Base-by-base conservation (phyloP, 139 green algal genomes). In the Limnomonas spitsbergensis region DNA sequence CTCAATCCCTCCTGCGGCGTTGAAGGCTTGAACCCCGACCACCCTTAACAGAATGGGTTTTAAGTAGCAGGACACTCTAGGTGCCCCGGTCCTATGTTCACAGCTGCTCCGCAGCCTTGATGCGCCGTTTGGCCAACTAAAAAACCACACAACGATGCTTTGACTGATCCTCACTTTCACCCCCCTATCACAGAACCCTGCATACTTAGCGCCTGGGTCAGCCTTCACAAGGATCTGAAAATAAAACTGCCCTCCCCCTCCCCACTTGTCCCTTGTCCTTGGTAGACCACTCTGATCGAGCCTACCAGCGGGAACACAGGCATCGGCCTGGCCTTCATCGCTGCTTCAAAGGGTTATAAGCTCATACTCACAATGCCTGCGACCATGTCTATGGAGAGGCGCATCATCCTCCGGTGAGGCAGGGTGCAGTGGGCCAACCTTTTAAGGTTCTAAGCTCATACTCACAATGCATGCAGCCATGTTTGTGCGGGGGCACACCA, bases 341-440 rank as follows among this genome's bases (percentile, higher is more conserved):
- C 95, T 3, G 92, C 95, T 3, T 86, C 92, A 32, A 94, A 92
- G 82, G 96, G 96, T 38, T 99, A 99, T 90, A 89, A 94, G 82
- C 88, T 97, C 40, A 87, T 98, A 37, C 86, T 99, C 9, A 98
- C 95, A 20, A 98, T 99, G 96, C 96, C 96, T 0, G 95, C 95
- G 31, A 96, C 91, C 27, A 98, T 98, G 94, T 91, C 71, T 67
- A 89, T 93, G 0, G 96, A 99, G 86, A 85, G 96, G 0, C 85
- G 95, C 4, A 90, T 98, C 54, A 84, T 99, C 82, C 86, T 98
- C 32, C n/a, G n/a, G n/a, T n/a, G n/a, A 84, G 82, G 70, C 29
- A 70, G 47, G 14, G 20, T 61, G 47, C 14, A 61, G 20, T 61
- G 20, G 20, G 47, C 14, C 14, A 14, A 61, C 14, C 47, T 61